These are phyloP conservation scores for Penicillium sp. DNA, from an alignment of 2,329 filamentous ascomycete genomes.

Conservation along the genomic window DNA sequence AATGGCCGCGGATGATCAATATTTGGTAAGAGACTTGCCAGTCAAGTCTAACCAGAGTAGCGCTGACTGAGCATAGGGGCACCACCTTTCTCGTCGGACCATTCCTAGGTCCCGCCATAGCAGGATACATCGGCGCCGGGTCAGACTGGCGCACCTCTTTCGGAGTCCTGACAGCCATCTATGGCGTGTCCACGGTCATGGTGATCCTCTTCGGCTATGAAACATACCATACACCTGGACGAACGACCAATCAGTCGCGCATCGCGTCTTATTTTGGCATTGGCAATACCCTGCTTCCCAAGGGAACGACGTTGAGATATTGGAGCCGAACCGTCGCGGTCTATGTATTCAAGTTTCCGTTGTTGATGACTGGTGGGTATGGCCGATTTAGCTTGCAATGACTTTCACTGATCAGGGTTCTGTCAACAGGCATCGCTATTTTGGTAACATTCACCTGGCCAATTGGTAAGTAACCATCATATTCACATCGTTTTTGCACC, in stretches of 20 bases:
- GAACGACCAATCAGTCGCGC: conserved; percentile 9
- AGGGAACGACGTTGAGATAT: conserved; percentile 17
- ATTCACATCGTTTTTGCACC: neutral
- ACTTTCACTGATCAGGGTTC: neutral
- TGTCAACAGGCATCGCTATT: conserved; percentile 20
- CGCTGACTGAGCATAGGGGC: conserved; percentile 19
- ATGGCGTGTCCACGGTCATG: conserved; percentile 28
- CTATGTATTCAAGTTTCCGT: conserved; percentile 27
- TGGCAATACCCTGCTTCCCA: conserved; percentile 25
- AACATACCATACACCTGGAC: conserved; percentile 23
- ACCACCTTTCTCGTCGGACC: conserved; percentile 33
- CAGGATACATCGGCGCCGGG: conserved; percentile 31
- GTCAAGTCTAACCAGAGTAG: neutral
- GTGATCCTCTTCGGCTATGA: conserved; percentile 31
- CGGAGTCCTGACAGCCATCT: conserved; percentile 30
- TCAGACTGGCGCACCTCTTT: conserved; percentile 30
- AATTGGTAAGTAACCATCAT: conserved; percentile 22
- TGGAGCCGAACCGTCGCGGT: conserved; percentile 20
- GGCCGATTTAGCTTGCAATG: neutral
- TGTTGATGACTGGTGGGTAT: conserved; percentile 23
- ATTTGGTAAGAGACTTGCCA: conserved; percentile 24
- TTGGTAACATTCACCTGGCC: conserved; percentile 34
- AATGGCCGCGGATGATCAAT: conserved; percentile 35
- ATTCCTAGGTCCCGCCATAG: conserved; percentile 31
- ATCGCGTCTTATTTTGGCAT: conserved; percentile 26